Percentiles rank a stretch among this genome's conserved stretches.
Evolutionary conservation across 2,329 filamentous ascomycete genomes (phyloP).

Genomic region (Microsporum canis): DNA sequence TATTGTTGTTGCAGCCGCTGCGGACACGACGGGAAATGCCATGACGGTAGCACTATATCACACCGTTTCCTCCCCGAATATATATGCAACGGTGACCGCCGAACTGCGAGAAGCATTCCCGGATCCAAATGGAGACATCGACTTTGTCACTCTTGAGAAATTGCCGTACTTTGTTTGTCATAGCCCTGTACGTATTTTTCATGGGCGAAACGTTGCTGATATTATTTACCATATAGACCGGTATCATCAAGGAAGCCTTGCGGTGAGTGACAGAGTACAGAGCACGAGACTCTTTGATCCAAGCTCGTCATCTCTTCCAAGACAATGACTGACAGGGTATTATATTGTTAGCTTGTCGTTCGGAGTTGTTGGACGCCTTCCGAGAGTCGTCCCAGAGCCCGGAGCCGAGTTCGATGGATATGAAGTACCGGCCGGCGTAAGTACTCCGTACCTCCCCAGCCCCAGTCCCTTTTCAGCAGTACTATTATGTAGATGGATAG

Average conservation of each 20-base stretch:
- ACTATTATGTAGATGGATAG: neutral
- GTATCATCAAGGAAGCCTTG: constrained; percentile 28
- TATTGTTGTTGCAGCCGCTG: constrained; percentile 20
- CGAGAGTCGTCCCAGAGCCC: constrained; percentile 23
- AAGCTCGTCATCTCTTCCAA: neutral
- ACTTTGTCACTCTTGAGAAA: constrained; percentile 14
- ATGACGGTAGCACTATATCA: constrained; percentile 20
- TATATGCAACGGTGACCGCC: constrained; percentile 14
- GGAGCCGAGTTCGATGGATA: constrained; percentile 25
- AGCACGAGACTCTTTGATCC: neutral
- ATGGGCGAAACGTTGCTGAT: neutral
- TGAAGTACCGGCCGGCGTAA: constrained; percentile 23
- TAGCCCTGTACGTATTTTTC: neutral
- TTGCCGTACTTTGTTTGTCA: constrained; percentile 5
- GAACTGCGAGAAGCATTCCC: constrained; percentile 19
- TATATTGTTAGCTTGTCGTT: constrained; percentile 19
- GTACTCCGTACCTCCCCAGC: neutral
- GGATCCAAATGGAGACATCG: constrained; percentile 16
- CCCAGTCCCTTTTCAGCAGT: neutral
- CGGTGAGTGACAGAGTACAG: constrained; percentile 16
- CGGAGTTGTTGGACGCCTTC: constrained; percentile 25
- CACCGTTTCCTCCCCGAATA: constrained; percentile 17
- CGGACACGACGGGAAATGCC: constrained; percentile 20
- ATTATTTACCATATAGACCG: constrained; percentile 16
- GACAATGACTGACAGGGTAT: neutral